A percentile compares a stretch with the other conserved stretches of the same genome.
These are phyloP conservation scores for Xylogone sp. DNA, from an alignment of 2,329 filamentous ascomycete species.

Conservation along the genomic window DNA sequence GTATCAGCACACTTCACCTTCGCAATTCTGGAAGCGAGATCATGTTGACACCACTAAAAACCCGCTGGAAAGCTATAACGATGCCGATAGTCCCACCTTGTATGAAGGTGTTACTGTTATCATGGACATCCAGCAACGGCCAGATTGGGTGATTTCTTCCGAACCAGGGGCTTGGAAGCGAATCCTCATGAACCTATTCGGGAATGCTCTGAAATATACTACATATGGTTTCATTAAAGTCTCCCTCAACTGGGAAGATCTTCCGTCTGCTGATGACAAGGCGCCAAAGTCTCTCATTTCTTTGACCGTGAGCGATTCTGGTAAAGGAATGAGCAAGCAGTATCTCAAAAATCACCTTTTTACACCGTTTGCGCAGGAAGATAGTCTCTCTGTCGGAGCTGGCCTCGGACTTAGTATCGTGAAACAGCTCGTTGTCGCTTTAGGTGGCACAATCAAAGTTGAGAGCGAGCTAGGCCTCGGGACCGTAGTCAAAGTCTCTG, in stretches of 20 bases:
- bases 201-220: conserved; percentile 61
- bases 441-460: conserved; percentile 57
- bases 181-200: conserved; percentile 59
- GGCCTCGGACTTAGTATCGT: conserved; percentile 62
- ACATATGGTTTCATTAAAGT: conserved; percentile 45
- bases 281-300: conserved; percentile 4
- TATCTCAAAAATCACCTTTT: conserved; percentile 56
- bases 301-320: conserved; percentile 55
- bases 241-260: conserved; percentile 22
- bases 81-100: neutral
- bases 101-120: conserved; percentile 34
- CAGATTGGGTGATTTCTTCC: conserved; percentile 47
- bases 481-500: conserved; percentile 46
- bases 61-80: neutral
- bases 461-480: conserved; percentile 48
- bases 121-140: conserved; percentile 33
- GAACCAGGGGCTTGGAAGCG: conserved; percentile 46
- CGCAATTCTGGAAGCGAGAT: neutral
- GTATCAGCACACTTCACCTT: conserved; percentile 6
- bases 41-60: neutral
- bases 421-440: conserved; percentile 51
- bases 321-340: conserved; percentile 58
- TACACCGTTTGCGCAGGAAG: conserved; percentile 59
- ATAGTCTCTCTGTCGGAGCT: conserved; percentile 54
- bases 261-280: neutral